Conservation (phyloP, 1,139 yeast genomes). For the Kodamaea plutei region DNA sequence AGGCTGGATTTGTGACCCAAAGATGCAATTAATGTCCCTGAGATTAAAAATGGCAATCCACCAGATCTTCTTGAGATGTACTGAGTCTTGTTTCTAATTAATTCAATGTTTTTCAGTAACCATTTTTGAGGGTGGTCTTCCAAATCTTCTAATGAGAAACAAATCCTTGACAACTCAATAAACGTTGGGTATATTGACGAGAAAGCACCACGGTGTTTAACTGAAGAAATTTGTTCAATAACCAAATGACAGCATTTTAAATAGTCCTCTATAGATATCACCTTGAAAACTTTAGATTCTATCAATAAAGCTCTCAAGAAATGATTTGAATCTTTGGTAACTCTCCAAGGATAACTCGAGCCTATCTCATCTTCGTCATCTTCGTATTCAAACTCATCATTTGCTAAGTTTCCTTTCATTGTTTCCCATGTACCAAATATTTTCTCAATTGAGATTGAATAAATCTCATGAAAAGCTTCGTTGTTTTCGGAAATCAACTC, state of each 20-base stretch:
- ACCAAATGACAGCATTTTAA: conserved; percentile 36
- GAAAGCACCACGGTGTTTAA: conserved; percentile 89
- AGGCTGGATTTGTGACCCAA: conserved; percentile 3
- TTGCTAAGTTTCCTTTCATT: conserved; percentile 53
- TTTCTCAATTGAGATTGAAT: conserved; percentile 7
- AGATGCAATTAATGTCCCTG: conserved; percentile 62
- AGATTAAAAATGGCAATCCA: conserved; percentile 76
- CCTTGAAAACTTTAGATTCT: conserved; percentile 1
- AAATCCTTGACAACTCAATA: conserved; percentile 53
- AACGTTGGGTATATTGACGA: conserved; percentile 83
- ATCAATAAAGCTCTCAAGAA: conserved; percentile 44
- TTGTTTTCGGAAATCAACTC: background rate
- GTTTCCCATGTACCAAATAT: conserved; percentile 48
- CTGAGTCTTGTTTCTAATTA: conserved; percentile 57
- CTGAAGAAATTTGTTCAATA: conserved; percentile 62
- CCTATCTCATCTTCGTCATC: conserved; percentile 42
- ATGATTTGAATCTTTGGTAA: conserved; percentile 70
- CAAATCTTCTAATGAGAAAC: conserved; percentile 30
- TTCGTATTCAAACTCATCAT: conserved; percentile 42
- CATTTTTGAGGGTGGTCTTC: conserved; percentile 42
- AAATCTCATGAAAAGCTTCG: conserved; percentile 2
- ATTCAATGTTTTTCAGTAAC: conserved; percentile 50
- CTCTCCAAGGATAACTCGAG: conserved; percentile 78
- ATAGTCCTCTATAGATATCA: conserved; percentile 9
- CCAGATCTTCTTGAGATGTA: conserved; percentile 86